Evolutionary conservation across 2,329 filamentous ascomycete species (phyloP), one percentile per base, ranked within the genome.

Genomic region (Capronia americana): DNA sequence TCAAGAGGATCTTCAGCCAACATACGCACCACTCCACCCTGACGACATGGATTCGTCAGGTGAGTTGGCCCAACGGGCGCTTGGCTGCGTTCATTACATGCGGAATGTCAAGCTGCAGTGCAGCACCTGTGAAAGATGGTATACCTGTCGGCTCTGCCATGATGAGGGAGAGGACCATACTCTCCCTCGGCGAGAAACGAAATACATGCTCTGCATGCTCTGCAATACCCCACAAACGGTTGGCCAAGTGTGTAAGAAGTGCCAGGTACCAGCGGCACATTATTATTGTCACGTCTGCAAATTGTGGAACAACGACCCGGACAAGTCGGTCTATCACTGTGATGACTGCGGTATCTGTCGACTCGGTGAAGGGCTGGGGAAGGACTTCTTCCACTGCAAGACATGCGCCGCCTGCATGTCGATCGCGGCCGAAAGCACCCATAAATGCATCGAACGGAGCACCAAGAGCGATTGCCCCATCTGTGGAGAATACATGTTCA

Each of bases 301-400:
- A 79, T 84, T 99, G 1, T 99, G 95, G 95, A 94, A 98, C 75
- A 93, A 98, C 74, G 92, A 97, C 72, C 87, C 88, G 62, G 89
- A 88, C 71, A 97, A 96, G 77, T 90, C 90, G 70, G 97, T 98
- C 64, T 99, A 99, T 76, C 95, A 99, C 77, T 99, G 95, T 78
- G 87, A 89, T 74, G 95, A 98, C 74, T 99, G 95, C 78, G 95
- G 95, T 4, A 97, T 99, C 68, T 99, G 95, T 76, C 87, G 95
- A 65, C 89, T 93, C 64, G 95, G 95, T 1, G 87, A 92, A 77
- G 95, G 95, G 1, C 82, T 99, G 32, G 94, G 95, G 3, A 98
- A 97, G 76, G 95, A 99, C 76, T 99, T 96, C 77, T 93, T 96
- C 75, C 95, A 99, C 79, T 99, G 95, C 90, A 96, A 97, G 90